Evolutionary conservation across 129 eudicot genomes (phyloP).

Genomic region (Centella asiatica): DNA sequence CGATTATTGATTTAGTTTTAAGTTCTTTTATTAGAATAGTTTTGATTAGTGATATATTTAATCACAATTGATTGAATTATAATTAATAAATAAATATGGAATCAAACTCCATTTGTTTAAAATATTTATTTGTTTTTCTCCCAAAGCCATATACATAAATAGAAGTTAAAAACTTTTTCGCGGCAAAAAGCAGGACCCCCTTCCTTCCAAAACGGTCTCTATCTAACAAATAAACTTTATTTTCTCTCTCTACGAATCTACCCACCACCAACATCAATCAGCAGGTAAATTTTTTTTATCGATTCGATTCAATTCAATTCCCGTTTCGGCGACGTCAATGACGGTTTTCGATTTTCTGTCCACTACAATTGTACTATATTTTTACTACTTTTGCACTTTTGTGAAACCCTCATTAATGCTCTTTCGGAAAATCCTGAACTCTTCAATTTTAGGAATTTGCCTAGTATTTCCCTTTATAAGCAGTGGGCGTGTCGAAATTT

Average conservation of each 20-base stretch:
- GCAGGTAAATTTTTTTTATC: background rate
- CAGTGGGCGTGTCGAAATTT: background rate
- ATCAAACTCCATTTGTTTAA: background rate
- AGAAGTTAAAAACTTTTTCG: background rate
- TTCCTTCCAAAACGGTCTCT: constrained; percentile 4
- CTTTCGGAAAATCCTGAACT: background rate
- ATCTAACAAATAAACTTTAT: background rate
- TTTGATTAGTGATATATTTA: too few species aligned
- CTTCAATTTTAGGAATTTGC: background rate
- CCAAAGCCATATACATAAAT: too few species aligned
- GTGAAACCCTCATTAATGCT: background rate
- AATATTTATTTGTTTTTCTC: too few species aligned
- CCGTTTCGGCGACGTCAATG: background rate
- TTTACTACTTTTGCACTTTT: background rate
- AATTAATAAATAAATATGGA: too few species aligned
- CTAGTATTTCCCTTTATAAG: background rate
- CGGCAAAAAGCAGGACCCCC: background rate
- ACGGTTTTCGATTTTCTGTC: background rate
- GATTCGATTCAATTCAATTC: background rate
- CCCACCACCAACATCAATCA: too few species aligned
- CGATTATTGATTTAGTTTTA: too few species aligned
- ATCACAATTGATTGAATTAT: too few species aligned
- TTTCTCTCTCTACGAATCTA: background rate
- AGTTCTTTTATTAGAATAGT: too few species aligned
- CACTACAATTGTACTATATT: too few species aligned